Evolutionary conservation across 176 grass and related monocot genomes (phyloP).

Genomic region (Lolium rigidum): DNA sequence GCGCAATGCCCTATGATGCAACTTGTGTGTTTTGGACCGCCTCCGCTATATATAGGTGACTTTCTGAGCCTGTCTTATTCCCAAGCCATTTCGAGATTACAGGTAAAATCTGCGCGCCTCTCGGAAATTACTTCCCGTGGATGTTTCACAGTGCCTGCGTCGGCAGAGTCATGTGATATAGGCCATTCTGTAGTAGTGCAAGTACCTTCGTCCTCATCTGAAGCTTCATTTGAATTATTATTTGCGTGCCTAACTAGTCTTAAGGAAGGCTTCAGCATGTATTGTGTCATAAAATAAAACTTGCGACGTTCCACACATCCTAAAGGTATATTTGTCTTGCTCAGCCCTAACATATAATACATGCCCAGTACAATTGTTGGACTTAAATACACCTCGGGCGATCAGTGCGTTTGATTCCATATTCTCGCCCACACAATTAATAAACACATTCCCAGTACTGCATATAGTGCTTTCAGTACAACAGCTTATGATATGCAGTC

Average conservation of each 20-base stretch:
- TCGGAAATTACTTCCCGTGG: not conserved
- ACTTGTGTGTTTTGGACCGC: not conserved
- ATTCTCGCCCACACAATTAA: conserved; percentile 43
- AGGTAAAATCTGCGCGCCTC: too few species aligned
- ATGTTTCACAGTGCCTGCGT: not conserved
- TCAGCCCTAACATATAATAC: conserved; percentile 14
- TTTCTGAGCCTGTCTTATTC: too few species aligned
- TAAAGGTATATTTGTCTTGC: conserved; percentile 39
- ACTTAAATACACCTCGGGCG: conserved; percentile 28
- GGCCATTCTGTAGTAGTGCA: not conserved
- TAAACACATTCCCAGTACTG: conserved; percentile 21
- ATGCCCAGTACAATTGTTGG: conserved; percentile 15
- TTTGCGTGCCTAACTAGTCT: not conserved
- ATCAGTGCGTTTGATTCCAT: conserved; percentile 51
- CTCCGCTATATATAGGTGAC: too few species aligned
- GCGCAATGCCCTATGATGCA: too few species aligned
- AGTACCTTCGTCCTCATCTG: not conserved
- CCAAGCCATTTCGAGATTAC: too few species aligned
- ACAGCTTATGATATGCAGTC: conserved; percentile 13
- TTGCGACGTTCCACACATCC: conserved; percentile 14
- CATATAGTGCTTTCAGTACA: conserved; percentile 29
- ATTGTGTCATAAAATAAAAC: conserved; percentile 10
- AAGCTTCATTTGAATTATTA: not conserved
- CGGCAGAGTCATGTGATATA: not conserved
- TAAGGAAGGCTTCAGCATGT: not conserved